These are phyloP conservation scores for Albophoma yamanashiensis DNA, from an alignment of 2,329 filamentous ascomycete species.

Conservation along the genomic window DNA sequence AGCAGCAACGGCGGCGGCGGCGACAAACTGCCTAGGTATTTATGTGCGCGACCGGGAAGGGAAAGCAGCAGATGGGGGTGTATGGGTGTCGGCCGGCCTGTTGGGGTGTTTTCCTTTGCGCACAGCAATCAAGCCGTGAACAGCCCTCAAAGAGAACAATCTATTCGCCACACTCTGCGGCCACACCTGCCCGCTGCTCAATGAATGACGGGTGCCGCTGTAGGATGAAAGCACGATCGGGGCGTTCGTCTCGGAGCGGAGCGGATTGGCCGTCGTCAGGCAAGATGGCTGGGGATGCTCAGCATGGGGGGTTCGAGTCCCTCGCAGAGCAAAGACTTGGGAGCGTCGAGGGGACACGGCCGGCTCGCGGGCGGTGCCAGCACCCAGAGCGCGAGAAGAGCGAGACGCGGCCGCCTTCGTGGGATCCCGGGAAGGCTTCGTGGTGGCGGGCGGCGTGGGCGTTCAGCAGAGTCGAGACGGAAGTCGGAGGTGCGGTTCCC, in stretches of 20 bases:
- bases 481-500: neutral
- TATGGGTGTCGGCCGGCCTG: neutral
- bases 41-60: slow-evolving; percentile 7
- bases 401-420: neutral
- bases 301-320: neutral
- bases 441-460: neutral
- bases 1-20: neutral
- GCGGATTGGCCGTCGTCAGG: slow-evolving; percentile 1
- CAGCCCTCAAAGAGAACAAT: neutral
- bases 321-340: neutral
- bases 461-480: neutral
- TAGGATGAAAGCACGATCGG: neutral
- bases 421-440: neutral
- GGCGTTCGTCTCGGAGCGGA: neutral
- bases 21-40: neutral
- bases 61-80: neutral
- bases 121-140: neutral
- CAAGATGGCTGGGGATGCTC: neutral
- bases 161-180: neutral
- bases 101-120: neutral
- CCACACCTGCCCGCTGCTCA: neutral
- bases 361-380: neutral
- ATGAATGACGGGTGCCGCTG: neutral
- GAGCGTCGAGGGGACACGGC: neutral
- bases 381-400: neutral